Evolutionary conservation across 371 early-diverging fungal species (phyloP), one percentile per base, ranked within the genome.

Genomic region (Nematocida homosporus): DNA sequence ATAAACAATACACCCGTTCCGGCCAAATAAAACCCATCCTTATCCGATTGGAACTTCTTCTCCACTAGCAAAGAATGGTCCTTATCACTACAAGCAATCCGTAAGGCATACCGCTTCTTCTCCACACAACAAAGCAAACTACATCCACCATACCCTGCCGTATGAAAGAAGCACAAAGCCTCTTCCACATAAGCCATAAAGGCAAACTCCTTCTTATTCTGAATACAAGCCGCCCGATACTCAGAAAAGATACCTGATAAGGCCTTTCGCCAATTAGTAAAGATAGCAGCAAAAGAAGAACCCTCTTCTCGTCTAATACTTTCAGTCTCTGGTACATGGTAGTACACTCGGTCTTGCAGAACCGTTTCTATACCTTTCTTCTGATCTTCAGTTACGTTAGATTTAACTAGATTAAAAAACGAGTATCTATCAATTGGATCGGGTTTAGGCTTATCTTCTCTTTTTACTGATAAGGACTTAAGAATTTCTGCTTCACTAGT

Each of bases 311-410:
- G 50, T 8, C 20, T 44, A 20, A 72, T 34, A 10, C 16, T 48
- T n/a, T 72, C 53, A 1, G 57, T 63, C 50, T 72, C 75, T 30
- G 75, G 75, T 0, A 35, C 32, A 32, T 72, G 75, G 50, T 72
- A 72, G 44, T 72, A 72, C 29, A 72, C 6, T 6, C 20, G 51
- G 4, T 18, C n/a, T 6, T 16, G 27, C 16, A 72, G 8, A 20
- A 8, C 55, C 30, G 35, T 32, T 57, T 72, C 75, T 25, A 72
- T 13, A 2, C 13, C 52, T 8, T 44, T 32, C 32, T 61, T 60
- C 16, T 10, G 20, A 13, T 48, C 30, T 27, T 59, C 61, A 5
- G 40, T 38, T 20, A 48, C 37, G 2, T n/a, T 4, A n/a, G 57
- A 51, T 32, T 35, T 41, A 16, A 52, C 41, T 23, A 16, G 20